phyloP scores from a whole-genome alignment of 176 grass and related monocot genomes.

The Poa pratensis region DNA sequence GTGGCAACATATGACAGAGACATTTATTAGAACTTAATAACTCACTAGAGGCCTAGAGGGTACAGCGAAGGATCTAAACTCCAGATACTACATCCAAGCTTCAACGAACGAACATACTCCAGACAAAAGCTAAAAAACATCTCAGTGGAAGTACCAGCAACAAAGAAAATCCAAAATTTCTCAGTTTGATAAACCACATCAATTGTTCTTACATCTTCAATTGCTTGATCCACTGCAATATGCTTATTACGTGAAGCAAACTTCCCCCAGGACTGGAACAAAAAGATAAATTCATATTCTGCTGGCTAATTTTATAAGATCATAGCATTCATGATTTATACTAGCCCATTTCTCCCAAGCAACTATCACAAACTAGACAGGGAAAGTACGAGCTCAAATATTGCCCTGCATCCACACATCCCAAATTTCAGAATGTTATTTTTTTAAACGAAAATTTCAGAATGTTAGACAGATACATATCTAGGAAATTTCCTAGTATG shows the following conservation, averaged over 20 bases:
- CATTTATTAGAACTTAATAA: conserved; percentile 14
- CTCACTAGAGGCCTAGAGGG: neutral
- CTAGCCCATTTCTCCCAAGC: no score
- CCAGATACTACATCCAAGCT: no score
- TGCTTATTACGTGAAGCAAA: conserved; percentile 3
- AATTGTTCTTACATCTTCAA: neutral
- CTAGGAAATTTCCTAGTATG: neutral
- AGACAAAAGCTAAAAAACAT: neutral
- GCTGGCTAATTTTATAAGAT: neutral
- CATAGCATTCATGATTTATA: neutral
- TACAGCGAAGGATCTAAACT: no score
- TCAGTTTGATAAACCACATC: neutral
- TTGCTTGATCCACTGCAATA: conserved; percentile 5
- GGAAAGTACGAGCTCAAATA: neutral
- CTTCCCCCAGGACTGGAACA: neutral
- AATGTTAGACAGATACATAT: neutral
- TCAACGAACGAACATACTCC: no score
- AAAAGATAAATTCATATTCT: neutral
- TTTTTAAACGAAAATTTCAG: neutral
- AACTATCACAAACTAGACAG: no score
- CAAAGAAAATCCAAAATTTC: neutral
- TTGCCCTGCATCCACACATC: neutral
- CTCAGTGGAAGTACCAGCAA: neutral
- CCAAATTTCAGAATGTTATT: no score
- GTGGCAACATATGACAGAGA: neutral